Percentiles rank a stretch among this genome's conserved stretches.
These are phyloP conservation scores for Dictyostelium citrinum DNA, from an alignment of 78 protist species.

Conservation along the genomic window DNA sequence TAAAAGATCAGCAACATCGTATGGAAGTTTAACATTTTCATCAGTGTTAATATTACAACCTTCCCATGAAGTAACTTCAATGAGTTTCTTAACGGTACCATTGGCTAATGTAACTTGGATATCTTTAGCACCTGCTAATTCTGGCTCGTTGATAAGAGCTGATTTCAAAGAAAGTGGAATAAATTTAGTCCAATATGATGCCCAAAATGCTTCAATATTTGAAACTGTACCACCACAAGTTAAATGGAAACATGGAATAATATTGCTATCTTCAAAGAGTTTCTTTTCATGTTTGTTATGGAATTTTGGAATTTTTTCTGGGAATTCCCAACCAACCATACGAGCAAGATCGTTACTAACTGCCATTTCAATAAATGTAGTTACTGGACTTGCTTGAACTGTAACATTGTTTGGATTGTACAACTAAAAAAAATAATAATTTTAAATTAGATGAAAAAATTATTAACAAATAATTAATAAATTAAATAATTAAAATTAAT, in stretches of 20 bases:
- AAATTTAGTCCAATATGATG: slow-evolving; percentile 21
- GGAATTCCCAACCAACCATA: slow-evolving; percentile 59
- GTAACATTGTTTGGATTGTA: slow-evolving; percentile 58
- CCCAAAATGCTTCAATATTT: slow-evolving; percentile 29
- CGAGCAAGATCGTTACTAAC: slow-evolving; percentile 39
- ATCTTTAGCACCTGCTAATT: neutral
- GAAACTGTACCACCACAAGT: slow-evolving; percentile 57
- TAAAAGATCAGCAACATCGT: neutral
- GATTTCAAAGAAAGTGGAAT: slow-evolving; percentile 37
- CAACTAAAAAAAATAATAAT: neutral
- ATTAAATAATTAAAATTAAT: too few species aligned
- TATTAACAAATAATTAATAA: too few species aligned
- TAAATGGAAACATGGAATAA: slow-evolving; percentile 5
- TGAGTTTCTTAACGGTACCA: neutral
- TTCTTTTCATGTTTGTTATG: neutral
- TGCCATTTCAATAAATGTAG: slow-evolving; percentile 26
- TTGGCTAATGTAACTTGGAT: neutral
- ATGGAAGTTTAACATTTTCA: slow-evolving; percentile 11
- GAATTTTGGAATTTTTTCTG: neutral
- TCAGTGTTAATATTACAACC: neutral
- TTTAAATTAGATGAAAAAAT: too few species aligned
- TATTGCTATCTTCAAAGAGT: neutral
- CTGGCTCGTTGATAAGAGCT: neutral
- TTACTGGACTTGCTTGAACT: slow-evolving; percentile 52
- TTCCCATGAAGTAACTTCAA: slow-evolving; percentile 31